phyloP scores from a whole-genome alignment of 805 yeast genomes.

The Wickerhamiella alocasiicola region DNA sequence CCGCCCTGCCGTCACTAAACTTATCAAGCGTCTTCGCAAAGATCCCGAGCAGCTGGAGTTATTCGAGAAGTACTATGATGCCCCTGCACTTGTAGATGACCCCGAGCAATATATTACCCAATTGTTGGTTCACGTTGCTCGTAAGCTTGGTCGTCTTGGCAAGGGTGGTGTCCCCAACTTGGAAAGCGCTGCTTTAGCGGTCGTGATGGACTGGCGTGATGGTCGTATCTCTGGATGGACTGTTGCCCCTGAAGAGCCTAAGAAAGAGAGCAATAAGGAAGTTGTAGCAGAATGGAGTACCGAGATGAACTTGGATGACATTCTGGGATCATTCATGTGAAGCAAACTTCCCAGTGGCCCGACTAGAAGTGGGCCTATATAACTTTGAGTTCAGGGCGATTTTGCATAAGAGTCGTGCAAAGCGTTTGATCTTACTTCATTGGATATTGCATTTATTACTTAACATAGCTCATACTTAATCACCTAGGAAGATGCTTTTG shows the following conservation, averaged over 20 bases:
- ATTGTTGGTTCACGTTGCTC: constrained; percentile 82
- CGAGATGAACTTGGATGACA: constrained; percentile 83
- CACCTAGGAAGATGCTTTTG: too few relatives aligned
- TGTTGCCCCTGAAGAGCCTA: constrained; percentile 42
- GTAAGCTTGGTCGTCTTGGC: constrained; percentile 83
- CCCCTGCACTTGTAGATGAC: constrained; percentile 73
- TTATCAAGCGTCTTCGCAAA: constrained; percentile 64
- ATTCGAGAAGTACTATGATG: constrained; percentile 56
- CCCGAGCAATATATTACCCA: constrained; percentile 72
- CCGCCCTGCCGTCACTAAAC: constrained; percentile 60
- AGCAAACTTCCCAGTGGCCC: background rate
- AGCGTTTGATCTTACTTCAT: too few relatives aligned
- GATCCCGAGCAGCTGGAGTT: constrained; percentile 52
- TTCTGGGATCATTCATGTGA: constrained; percentile 32
- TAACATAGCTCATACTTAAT: too few relatives aligned
- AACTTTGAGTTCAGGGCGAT: too few relatives aligned
- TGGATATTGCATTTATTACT: too few relatives aligned
- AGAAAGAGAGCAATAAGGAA: constrained; percentile 46
- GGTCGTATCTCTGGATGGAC: constrained; percentile 91
- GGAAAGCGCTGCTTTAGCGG: constrained; percentile 67
- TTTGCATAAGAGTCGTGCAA: too few relatives aligned
- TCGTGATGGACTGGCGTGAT: constrained; percentile 93
- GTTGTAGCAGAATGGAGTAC: constrained; percentile 85
- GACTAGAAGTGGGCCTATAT: too few relatives aligned
- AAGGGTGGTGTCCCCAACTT: constrained; percentile 89